Evolutionary conservation across 169 alveolate genomes (phyloP).

Genomic region (Plasmodium sp.): DNA sequence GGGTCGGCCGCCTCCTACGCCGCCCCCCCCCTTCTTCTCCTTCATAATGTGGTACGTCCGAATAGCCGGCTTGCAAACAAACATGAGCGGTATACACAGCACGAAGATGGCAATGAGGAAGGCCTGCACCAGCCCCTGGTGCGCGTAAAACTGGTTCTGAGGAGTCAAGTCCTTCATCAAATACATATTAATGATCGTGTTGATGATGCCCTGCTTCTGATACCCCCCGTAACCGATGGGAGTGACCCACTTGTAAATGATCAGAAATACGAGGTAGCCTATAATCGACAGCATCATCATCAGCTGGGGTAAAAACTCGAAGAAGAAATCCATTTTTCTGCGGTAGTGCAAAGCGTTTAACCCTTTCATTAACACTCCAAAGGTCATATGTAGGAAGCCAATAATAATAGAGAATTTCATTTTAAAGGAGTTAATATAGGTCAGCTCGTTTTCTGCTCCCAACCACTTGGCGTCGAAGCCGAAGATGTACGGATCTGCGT

Average conservation of each 20-base stretch:
- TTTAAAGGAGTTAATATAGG: conserved; percentile 96
- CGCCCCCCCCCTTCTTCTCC: conserved; percentile 44
- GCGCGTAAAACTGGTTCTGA: conserved; percentile 82
- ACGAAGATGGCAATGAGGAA: conserved; percentile 87
- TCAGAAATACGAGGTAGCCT: conserved; percentile 96
- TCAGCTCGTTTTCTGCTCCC: conserved; percentile 95
- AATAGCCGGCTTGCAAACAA: conserved; percentile 94
- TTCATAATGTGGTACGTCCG: conserved; percentile 75
- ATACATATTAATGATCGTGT: conserved; percentile 96
- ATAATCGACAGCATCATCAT: conserved; percentile 94
- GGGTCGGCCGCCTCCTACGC: not conserved
- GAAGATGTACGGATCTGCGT: conserved; percentile 92
- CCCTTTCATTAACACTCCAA: conserved; percentile 96
- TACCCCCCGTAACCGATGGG: conserved; percentile 86
- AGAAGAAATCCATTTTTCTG: conserved; percentile 92
- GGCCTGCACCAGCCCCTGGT: conserved; percentile 88
- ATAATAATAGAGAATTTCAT: conserved; percentile 98
- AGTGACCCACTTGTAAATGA: conserved; percentile 95
- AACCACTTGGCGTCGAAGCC: conserved; percentile 99
- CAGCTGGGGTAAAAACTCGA: conserved; percentile 98
- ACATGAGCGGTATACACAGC: conserved; percentile 95
- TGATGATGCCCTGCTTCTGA: conserved; percentile 95
- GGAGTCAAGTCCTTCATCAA: conserved; percentile 84
- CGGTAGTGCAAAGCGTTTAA: conserved; percentile 93
- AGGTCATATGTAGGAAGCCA: conserved; percentile 94